These are phyloP conservation scores for Neoboletus brunneissimus DNA, from an alignment of 768 basidiomycete genomes.

Conservation along the genomic window DNA sequence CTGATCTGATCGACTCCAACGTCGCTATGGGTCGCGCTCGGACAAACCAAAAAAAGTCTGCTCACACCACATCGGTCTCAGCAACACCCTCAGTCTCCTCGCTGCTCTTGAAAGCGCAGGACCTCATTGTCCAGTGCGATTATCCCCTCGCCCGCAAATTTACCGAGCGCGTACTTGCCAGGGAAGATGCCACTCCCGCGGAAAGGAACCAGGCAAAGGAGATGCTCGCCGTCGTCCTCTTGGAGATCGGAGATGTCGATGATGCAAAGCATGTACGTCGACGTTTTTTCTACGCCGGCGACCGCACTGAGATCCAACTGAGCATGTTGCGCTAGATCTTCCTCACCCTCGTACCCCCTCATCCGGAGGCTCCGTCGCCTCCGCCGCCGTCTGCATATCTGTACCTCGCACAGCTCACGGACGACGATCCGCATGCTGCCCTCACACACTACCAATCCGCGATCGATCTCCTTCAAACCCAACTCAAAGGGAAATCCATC, in stretches of 20 bases:
- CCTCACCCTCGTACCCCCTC: constrained; percentile 54
- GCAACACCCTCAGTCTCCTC: constrained; percentile 40
- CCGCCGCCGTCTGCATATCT: constrained; percentile 78
- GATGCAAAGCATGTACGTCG: constrained; percentile 62
- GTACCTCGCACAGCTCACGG: constrained; percentile 84
- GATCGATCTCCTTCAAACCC: constrained; percentile 61
- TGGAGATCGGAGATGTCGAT: constrained; percentile 78
- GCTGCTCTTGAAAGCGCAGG: constrained; percentile 73
- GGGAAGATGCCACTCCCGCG: constrained; percentile 42
- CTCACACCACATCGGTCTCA: constrained; percentile 16
- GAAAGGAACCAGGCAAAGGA: constrained; percentile 69
- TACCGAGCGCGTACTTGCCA: constrained; percentile 61
- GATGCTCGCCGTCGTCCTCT: constrained; percentile 72
- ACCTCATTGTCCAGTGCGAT: constrained; percentile 80
- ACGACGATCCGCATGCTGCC: constrained; percentile 71
- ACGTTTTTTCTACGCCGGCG: neutral
- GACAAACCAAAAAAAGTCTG: constrained; percentile 37
- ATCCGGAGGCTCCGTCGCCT: constrained; percentile 53
- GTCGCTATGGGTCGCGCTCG: constrained; percentile 53
- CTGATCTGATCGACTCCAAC: constrained; percentile 3
- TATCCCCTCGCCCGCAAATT: constrained; percentile 79
- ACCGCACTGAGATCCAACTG: neutral
- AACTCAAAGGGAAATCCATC: constrained; percentile 73
- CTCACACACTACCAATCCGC: constrained; percentile 79
- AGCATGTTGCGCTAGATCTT: constrained; percentile 51